Conservation (phyloP, 129 eudicot genomes). For the Calendula officinalis region DNA sequence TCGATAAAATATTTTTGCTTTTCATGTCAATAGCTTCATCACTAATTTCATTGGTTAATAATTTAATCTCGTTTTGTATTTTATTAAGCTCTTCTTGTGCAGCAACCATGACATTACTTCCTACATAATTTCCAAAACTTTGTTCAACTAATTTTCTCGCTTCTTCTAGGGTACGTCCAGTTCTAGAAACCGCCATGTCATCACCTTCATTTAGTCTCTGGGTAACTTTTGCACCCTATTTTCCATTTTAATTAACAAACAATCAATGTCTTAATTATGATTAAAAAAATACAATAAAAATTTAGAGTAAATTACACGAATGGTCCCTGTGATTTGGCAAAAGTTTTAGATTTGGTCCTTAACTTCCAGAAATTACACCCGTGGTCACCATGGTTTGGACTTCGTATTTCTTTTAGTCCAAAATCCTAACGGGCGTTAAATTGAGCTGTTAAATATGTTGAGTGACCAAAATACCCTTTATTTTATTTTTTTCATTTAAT, state of each 20-base stretch:
- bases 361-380: no score
- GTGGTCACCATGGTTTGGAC: no score
- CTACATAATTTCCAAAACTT: conserved; percentile 97
- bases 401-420: no score
- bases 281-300: neutral
- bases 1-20: conserved; percentile 63
- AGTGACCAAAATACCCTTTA: no score
- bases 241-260: conserved; percentile 14
- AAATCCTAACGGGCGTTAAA: no score
- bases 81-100: conserved; percentile 89
- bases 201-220: conserved; percentile 52
- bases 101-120: conserved; percentile 97
- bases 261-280: neutral
- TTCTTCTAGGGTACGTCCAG: conserved; percentile 90
- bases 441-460: no score
- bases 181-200: conserved; percentile 46
- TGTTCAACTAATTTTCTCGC: conserved; percentile 94
- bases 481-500: no score
- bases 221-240: conserved; percentile 87
- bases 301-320: no score
- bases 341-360: no score
- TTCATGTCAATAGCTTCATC: conserved; percentile 88
- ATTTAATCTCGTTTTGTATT: conserved; percentile 74
- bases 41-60: conserved; percentile 64
- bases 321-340: no score